Conservation (phyloP, 2,329 filamentous ascomycete species). For the Xylaria multiplex region DNA sequence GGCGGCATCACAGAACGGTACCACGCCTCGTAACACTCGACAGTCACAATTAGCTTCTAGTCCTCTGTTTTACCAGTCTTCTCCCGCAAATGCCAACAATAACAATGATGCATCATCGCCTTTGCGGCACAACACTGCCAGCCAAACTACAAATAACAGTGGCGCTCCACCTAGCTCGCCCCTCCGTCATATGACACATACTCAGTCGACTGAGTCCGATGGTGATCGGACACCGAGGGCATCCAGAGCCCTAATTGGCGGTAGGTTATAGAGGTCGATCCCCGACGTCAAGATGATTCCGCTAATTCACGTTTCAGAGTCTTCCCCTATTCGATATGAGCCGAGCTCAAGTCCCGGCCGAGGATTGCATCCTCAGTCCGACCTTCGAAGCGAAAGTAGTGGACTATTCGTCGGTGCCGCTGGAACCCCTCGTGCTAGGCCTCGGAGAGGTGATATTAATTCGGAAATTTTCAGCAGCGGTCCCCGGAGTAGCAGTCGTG, state of each 20-base stretch:
- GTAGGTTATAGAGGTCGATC: slow-evolving; percentile 55
- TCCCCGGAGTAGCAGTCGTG: slow-evolving; percentile 61
- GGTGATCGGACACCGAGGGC: slow-evolving; percentile 76
- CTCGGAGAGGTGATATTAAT: slow-evolving; percentile 84
- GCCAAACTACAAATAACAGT: slow-evolving; percentile 59
- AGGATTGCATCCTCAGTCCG: slow-evolving; percentile 69
- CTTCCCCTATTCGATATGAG: slow-evolving; percentile 90
- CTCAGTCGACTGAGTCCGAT: slow-evolving; percentile 63
- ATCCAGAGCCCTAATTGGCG: slow-evolving; percentile 69
- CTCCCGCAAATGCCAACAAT: slow-evolving; percentile 50
- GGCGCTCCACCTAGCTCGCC: slow-evolving; percentile 65
- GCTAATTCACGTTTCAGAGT: slow-evolving; percentile 66
- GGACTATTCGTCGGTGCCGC: slow-evolving; percentile 82
- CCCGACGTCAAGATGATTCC: neutral
- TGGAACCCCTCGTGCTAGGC: slow-evolving; percentile 63
- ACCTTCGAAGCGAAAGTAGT: slow-evolving; percentile 84
- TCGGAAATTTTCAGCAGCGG: slow-evolving; percentile 75
- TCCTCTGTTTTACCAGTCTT: slow-evolving; percentile 78
- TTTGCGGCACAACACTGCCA: slow-evolving; percentile 66
- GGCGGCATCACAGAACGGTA: slow-evolving; percentile 47
- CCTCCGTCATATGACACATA: slow-evolving; percentile 67
- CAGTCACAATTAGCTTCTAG: slow-evolving; percentile 73
- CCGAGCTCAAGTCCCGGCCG: slow-evolving; percentile 88
- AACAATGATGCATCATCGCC: slow-evolving; percentile 60
- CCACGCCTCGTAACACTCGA: slow-evolving; percentile 59